Evolutionary conservation across 306 rosid genomes (phyloP).

Genomic region (Prunus armeniaca): DNA sequence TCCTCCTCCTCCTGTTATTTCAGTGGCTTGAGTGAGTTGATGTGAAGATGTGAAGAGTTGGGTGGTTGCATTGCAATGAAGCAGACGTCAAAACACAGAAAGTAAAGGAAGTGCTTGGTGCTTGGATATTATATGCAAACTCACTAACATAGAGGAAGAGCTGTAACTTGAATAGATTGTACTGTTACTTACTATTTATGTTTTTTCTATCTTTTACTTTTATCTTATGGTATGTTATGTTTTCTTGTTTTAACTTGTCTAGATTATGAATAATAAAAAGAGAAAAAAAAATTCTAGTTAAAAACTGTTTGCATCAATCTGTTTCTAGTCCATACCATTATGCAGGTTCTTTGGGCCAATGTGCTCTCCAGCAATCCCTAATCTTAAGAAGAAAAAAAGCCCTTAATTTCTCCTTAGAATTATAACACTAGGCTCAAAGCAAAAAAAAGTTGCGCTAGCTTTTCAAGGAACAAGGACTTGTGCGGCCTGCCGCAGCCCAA

Average conservation of each 20-base stretch:
- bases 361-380: background rate
- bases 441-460: no score
- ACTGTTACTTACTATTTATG: background rate
- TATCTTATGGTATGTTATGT: background rate
- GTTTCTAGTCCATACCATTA: background rate
- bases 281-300: background rate
- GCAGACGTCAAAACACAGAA: no score
- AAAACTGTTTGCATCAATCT: background rate
- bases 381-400: no score
- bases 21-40: conserved; percentile 49
- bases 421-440: no score
- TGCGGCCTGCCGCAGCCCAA: background rate
- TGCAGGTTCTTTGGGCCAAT: background rate
- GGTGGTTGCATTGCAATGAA: background rate
- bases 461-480: no score
- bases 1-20: conserved; percentile 43
- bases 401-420: no score
- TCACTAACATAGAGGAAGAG: conserved; percentile 15
- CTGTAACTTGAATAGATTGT: background rate
- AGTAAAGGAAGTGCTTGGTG: background rate
- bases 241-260: background rate
- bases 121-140: background rate
- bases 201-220: background rate
- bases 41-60: no score
- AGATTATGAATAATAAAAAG: background rate